Evolutionary conservation across 2,329 filamentous ascomycete species (phyloP).

Genomic region (Apiospora pterosperma): DNA sequence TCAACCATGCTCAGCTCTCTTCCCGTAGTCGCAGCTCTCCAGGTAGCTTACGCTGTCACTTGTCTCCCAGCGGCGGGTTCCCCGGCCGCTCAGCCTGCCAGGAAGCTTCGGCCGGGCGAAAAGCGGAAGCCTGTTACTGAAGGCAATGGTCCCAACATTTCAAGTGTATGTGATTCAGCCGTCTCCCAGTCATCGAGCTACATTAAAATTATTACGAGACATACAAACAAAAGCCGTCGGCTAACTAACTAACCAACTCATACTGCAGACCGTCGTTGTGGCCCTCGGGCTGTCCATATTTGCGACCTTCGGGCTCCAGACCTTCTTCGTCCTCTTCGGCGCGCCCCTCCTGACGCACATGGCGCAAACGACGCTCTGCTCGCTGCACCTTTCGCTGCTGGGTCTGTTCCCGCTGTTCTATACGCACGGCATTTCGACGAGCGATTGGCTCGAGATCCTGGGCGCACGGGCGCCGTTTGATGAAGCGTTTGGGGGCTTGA

Average conservation of each 20-base stretch:
- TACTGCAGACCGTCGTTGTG: constrained; percentile 63
- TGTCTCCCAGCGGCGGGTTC: constrained; percentile 62
- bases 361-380: constrained; percentile 73
- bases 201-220: no score
- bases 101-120: constrained; percentile 51
- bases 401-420: constrained; percentile 80
- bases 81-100: constrained; percentile 34
- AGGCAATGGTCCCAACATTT: constrained; percentile 38
- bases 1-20: constrained; percentile 59
- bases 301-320: constrained; percentile 38
- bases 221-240: no score
- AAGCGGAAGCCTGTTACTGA: constrained; percentile 47
- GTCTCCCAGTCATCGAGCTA: not conserved
- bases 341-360: constrained; percentile 83
- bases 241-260: constrained; percentile 26
- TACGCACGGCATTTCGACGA: constrained; percentile 71
- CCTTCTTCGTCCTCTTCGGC: constrained; percentile 80
- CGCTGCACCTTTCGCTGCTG: constrained; percentile 77
- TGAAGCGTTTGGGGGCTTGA: constrained; percentile 75
- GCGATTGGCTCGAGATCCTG: constrained; percentile 68
- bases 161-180: constrained; percentile 38
- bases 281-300: constrained; percentile 54
- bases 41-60: constrained; percentile 58
- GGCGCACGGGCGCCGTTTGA: constrained; percentile 71
- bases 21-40: constrained; percentile 60